Percentiles rank a stretch among this genome's conserved stretches.
These are phyloP conservation scores for Rhododendron henanense DNA, from an alignment of 148 eudicot species.

Conservation along the genomic window DNA sequence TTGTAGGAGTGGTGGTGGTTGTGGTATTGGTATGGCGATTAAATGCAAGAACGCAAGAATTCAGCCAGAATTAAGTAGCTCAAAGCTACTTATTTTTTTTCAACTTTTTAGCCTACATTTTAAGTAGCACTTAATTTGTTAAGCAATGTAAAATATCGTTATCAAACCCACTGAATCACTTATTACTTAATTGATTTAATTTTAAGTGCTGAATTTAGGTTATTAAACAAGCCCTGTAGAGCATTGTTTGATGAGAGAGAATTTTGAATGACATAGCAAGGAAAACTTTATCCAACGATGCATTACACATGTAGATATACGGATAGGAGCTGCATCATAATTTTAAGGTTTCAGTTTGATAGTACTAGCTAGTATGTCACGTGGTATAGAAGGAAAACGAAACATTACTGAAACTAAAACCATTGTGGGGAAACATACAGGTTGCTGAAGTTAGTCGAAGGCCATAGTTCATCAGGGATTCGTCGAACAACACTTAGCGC, in stretches of 20 bases:
- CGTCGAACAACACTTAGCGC: slow-evolving; percentile 42
- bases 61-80: no score
- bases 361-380: background rate
- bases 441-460: slow-evolving; percentile 27
- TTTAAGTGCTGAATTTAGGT: no score
- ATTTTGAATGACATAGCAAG: background rate
- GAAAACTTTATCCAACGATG: background rate
- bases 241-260: background rate
- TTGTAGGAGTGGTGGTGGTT: no score
- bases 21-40: no score
- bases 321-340: background rate
- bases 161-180: no score
- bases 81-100: no score
- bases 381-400: background rate
- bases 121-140: no score
- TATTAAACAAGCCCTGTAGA: background rate
- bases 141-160: no score
- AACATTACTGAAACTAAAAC: background rate
- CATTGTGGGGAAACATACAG: slow-evolving; percentile 3
- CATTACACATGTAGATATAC: background rate
- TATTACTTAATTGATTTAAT: no score
- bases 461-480: slow-evolving; percentile 79
- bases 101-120: no score
- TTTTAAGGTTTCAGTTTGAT: background rate
- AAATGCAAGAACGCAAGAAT: no score